These are phyloP conservation scores for Hortaea sp. DNA, from an alignment of 2,329 filamentous ascomycete species.

Conservation along the genomic window DNA sequence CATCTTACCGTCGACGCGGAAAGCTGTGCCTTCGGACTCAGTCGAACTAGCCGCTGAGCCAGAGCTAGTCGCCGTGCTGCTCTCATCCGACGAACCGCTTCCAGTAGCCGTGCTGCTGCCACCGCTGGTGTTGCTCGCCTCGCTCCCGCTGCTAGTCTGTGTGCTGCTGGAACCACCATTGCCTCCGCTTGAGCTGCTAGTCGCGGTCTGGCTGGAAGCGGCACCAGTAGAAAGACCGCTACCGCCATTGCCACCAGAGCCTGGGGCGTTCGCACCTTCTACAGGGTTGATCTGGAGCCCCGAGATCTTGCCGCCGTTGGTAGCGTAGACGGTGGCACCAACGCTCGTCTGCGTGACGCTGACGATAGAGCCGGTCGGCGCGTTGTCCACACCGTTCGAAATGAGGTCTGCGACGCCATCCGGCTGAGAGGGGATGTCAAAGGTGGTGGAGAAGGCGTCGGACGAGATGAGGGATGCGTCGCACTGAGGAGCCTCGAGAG, in stretches of 20 bases:
- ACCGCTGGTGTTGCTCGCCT: background rate
- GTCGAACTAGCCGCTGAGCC: conserved; percentile 6
- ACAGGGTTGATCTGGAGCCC: conserved; percentile 50
- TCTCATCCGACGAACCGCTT: conserved; percentile 4
- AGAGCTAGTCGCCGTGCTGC: conserved; percentile 1
- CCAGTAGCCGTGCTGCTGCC: conserved; percentile 7
- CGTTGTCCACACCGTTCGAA: conserved; percentile 59
- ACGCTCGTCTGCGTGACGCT: conserved; percentile 47
- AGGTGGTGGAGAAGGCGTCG: conserved; percentile 64
- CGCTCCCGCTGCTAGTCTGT: too few species aligned
- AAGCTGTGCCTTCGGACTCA: background rate
- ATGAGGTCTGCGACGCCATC: conserved; percentile 62
- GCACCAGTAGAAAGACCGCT: conserved; percentile 16
- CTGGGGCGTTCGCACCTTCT: conserved; percentile 47
- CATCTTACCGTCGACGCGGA: conserved; percentile 1
- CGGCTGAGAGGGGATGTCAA: conserved; percentile 62
- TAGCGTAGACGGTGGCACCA: conserved; percentile 46
- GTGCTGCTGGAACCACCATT: background rate
- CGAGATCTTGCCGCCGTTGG: conserved; percentile 48
- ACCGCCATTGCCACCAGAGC: conserved; percentile 22
- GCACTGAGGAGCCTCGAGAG: conserved; percentile 54
- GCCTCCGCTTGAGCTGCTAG: background rate
- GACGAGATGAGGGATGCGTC: conserved; percentile 54
- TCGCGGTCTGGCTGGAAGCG: conserved; percentile 1
- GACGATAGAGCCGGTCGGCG: conserved; percentile 49